Conservation (phyloP, 148 eudicot species). For the Chenopodium suecicum region DNA sequence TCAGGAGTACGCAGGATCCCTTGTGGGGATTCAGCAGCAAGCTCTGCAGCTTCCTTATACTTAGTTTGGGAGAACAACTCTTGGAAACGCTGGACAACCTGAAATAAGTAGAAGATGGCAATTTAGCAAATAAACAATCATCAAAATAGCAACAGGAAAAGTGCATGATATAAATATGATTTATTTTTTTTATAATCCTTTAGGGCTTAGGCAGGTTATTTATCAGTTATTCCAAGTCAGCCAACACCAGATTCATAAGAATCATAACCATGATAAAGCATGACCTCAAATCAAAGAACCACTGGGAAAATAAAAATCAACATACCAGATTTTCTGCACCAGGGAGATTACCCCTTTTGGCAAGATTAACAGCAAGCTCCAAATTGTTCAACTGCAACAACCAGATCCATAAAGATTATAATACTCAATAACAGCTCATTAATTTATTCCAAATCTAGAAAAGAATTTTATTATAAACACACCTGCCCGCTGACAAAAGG, state of each 20-base stretch:
- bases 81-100: constrained; percentile 99
- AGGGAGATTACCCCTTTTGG: constrained; percentile 97
- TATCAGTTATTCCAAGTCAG: neutral
- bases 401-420: constrained; percentile 3
- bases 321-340: constrained; percentile 95
- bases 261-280: neutral
- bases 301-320: neutral
- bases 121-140: neutral
- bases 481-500: constrained; percentile 99
- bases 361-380: constrained; percentile 98
- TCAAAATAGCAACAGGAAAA: neutral
- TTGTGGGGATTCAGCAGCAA: constrained; percentile 99
- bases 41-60: constrained; percentile 99
- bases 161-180: neutral
- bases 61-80: constrained; percentile 97
- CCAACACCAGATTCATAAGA: neutral
- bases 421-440: neutral
- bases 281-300: neutral
- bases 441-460: neutral
- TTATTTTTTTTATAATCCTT: neutral
- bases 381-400: constrained; percentile 79
- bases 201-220: neutral
- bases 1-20: constrained; percentile 97
- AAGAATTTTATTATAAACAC: constrained; percentile 11
- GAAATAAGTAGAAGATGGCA: constrained; percentile 19